phyloP scores from a whole-genome alignment of 2,329 filamentous ascomycete genomes.

The Cladosporium cucumerinum region DNA sequence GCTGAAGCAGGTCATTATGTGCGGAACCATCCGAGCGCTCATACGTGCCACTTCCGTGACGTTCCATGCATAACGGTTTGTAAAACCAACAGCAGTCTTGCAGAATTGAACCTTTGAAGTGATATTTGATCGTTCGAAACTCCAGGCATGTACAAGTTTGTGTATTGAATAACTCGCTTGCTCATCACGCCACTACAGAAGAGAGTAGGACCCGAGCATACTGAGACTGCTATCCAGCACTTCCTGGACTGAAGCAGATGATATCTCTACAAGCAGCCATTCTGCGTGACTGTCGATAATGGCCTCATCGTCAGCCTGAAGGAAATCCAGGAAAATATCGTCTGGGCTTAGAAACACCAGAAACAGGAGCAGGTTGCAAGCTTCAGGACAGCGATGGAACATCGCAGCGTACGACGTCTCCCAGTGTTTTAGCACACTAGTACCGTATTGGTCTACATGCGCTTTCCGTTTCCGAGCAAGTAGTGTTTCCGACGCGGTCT shows the following conservation, averaged over 20 bases:
- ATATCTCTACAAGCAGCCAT: background rate
- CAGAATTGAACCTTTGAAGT: background rate
- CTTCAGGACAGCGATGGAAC: conserved; percentile 18
- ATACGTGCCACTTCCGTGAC: background rate
- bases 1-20: background rate
- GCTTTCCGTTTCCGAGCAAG: background rate
- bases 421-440: conserved; percentile 29
- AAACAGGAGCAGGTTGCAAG: conserved; percentile 15
- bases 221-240: conserved; percentile 1
- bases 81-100: background rate
- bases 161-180: conserved; percentile 25
- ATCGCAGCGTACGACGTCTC: conserved; percentile 25
- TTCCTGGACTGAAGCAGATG: background rate
- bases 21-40: background rate
- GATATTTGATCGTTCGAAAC: background rate
- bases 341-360: background rate
- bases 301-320: background rate
- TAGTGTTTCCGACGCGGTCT: background rate
- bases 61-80: background rate
- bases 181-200: conserved; percentile 23
- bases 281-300: background rate
- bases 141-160: conserved; percentile 27
- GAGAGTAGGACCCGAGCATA: conserved; percentile 20
- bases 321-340: background rate
- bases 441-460: conserved; percentile 23